Conservation (phyloP, 108 stramenopile genomes). For the Fragilaria crotonensis region DNA sequence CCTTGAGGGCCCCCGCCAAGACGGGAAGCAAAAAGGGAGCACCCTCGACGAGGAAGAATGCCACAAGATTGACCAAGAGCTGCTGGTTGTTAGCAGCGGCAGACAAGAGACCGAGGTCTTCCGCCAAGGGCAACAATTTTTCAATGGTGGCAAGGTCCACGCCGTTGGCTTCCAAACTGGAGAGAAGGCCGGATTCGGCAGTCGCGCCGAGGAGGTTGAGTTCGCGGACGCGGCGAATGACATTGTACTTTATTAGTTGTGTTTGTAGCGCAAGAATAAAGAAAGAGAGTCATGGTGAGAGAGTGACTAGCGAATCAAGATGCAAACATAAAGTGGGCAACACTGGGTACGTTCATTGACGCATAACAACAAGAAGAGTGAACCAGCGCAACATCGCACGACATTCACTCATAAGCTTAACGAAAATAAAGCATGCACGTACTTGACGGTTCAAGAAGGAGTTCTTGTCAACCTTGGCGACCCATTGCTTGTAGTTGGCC, state of each 20-base stretch:
- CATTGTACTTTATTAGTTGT: constrained; percentile 77
- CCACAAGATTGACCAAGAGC: constrained; percentile 70
- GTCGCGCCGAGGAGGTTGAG: constrained; percentile 72
- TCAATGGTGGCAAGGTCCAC: constrained; percentile 71
- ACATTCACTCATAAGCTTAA: neutral
- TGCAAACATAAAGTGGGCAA: too few species aligned
- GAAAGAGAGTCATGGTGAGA: neutral
- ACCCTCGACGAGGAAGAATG: constrained; percentile 69
- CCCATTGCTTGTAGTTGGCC: constrained; percentile 83
- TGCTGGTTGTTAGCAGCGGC: constrained; percentile 84
- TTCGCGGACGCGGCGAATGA: constrained; percentile 76
- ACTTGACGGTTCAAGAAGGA: constrained; percentile 81
- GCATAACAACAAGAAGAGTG: neutral
- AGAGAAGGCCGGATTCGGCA: constrained; percentile 69
- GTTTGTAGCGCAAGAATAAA: neutral
- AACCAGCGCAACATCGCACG: neutral
- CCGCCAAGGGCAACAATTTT: constrained; percentile 58
- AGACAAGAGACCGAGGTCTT: constrained; percentile 56
- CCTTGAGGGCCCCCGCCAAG: constrained; percentile 64
- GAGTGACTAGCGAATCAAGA: too few species aligned
- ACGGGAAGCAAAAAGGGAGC: constrained; percentile 73
- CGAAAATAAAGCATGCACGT: too few species aligned
- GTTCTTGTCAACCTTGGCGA: constrained; percentile 53
- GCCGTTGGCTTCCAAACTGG: constrained; percentile 73
- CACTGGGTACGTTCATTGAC: too few species aligned